Conservation (phyloP, 2,329 filamentous ascomycete genomes). For the Fusarium sp. region DNA sequence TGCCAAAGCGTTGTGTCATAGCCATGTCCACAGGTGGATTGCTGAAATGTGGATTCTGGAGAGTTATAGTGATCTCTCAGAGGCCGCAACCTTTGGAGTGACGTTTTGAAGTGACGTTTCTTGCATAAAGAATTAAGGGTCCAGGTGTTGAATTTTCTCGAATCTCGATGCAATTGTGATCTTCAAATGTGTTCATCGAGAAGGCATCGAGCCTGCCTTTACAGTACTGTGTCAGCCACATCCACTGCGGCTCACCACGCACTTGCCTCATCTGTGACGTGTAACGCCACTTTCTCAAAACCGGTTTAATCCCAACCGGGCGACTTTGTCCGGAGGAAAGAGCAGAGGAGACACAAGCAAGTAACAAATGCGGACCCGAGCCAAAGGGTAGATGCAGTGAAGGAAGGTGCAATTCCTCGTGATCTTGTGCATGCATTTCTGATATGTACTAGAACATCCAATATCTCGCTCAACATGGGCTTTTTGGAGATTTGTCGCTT, state of each 20-base stretch:
- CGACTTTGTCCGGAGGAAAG: constrained; percentile 24
- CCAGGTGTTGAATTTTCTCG: constrained; percentile 6
- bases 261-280: constrained; percentile 35
- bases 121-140: constrained; percentile 18
- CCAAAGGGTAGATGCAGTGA: constrained; percentile 9
- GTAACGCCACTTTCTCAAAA: constrained; percentile 29
- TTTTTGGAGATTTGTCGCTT: constrained; percentile 17
- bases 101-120: constrained; percentile 33
- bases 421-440: constrained; percentile 13
- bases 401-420: constrained; percentile 5
- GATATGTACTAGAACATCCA: constrained; percentile 8
- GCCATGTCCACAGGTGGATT: constrained; percentile 31
- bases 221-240: constrained; percentile 22
- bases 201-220: background rate
- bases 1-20: constrained; percentile 34
- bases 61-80: constrained; percentile 13
- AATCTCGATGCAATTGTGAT: constrained; percentile 39
- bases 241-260: constrained; percentile 14
- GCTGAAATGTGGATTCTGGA: constrained; percentile 33
- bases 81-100: constrained; percentile 20
- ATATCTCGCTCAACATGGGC: constrained; percentile 7
- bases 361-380: constrained; percentile 9
- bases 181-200: constrained; percentile 6
- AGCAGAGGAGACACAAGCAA: constrained; percentile 4
- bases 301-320: constrained; percentile 30